These are phyloP conservation scores for Antitrichia curtipendula DNA, from an alignment of 225 moss, liverwort and hornwort species.

Conservation along the genomic window DNA sequence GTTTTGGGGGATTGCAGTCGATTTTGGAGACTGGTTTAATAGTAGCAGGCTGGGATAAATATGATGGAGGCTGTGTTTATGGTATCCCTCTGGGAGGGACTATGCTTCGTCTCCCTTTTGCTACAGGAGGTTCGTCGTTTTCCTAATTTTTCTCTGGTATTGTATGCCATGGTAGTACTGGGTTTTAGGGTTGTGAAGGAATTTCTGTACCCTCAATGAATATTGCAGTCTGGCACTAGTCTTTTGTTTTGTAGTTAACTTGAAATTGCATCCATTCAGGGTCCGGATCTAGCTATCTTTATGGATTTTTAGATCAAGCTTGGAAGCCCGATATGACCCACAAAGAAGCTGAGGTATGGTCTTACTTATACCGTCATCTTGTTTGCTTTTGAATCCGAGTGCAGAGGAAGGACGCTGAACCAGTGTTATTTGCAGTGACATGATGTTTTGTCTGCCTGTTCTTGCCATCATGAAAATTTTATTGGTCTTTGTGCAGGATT, in stretches of 20 bases:
- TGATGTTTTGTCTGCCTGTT: neutral
- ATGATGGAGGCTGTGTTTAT: slow-evolving; percentile 82
- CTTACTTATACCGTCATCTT: neutral
- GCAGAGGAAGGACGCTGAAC: neutral
- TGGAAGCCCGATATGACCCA: slow-evolving; percentile 81
- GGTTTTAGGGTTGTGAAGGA: neutral
- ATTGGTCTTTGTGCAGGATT: slow-evolving; percentile 36
- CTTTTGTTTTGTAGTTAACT: neutral
- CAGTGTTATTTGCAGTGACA: neutral
- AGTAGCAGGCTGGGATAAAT: slow-evolving; percentile 97
- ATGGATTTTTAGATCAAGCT: slow-evolving; percentile 96
- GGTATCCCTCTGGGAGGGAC: slow-evolving; percentile 92
- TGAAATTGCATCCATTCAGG: slow-evolving; percentile 26
- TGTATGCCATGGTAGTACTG: neutral
- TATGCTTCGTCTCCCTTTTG: slow-evolving; percentile 74
- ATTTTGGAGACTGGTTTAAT: slow-evolving; percentile 81
- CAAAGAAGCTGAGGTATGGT: slow-evolving; percentile 68
- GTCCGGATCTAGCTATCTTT: slow-evolving; percentile 93
- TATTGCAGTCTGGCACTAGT: neutral
- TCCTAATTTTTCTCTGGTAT: neutral
- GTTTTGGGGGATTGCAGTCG: slow-evolving; percentile 33
- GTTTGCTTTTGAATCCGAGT: neutral
- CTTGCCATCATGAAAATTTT: neutral
- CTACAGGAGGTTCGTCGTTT: slow-evolving; percentile 66
- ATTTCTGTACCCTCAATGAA: neutral